Percentiles rank a stretch among this genome's conserved stretches.
phyloP scores from a whole-genome alignment of 345 rosid species.

The Camelina hispida region DNA sequence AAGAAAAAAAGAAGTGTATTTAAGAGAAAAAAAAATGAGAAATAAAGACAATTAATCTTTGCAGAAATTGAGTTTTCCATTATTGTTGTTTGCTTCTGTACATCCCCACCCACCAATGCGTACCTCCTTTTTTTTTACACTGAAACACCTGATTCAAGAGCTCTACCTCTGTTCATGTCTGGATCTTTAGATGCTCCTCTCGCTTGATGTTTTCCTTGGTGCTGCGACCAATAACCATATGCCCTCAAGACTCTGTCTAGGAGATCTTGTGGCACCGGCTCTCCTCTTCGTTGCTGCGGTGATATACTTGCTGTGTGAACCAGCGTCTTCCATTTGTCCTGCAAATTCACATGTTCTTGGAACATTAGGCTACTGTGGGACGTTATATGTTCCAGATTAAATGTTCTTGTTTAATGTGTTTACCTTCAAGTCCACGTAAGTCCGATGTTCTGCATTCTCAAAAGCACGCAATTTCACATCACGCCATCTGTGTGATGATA shows the following conservation, averaged over 20 bases:
- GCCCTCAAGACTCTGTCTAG: constrained; percentile 82
- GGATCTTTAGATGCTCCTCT: constrained; percentile 52
- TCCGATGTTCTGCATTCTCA: constrained; percentile 74
- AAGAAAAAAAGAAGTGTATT: constrained; percentile 7
- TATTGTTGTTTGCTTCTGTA: constrained; percentile 44
- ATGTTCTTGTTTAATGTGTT: constrained; percentile 25
- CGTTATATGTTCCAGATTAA: constrained; percentile 1
- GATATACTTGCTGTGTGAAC: constrained; percentile 87
- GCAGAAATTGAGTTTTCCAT: constrained; percentile 40
- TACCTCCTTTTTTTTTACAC: constrained; percentile 38
- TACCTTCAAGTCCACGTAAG: constrained; percentile 82
- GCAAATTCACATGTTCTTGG: constrained; percentile 37
- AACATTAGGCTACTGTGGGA: background rate
- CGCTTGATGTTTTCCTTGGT: constrained; percentile 72
- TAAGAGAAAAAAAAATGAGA: constrained; percentile 18
- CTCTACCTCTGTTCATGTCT: constrained; percentile 36
- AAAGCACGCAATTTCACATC: constrained; percentile 76
- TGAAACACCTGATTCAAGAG: constrained; percentile 41
- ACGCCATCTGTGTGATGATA: constrained; percentile 70
- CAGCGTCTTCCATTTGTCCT: constrained; percentile 96
- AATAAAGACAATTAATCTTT: constrained; percentile 37
- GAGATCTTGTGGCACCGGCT: constrained; percentile 87
- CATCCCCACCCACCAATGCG: constrained; percentile 41
- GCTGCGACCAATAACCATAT: constrained; percentile 79
- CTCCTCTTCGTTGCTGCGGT: constrained; percentile 90